phyloP scores from a whole-genome alignment of 257 asterid species.

The Jasminum sambac region DNA sequence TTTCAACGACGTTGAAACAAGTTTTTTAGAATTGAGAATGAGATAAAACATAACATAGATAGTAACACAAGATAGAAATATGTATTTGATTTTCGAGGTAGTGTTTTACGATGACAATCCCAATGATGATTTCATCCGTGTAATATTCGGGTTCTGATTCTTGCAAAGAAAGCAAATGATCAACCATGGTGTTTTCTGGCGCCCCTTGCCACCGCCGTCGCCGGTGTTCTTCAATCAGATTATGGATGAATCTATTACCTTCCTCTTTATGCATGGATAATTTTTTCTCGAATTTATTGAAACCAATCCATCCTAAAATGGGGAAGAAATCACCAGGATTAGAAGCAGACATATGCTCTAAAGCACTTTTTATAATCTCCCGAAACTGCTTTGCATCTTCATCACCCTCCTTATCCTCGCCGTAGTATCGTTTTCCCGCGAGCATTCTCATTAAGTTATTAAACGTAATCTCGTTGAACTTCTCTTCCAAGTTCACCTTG shows the following conservation, averaged over 20 bases:
- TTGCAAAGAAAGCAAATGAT: slow-evolving; percentile 23
- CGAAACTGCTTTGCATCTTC: slow-evolving; percentile 28
- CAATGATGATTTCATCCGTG: slow-evolving; percentile 21
- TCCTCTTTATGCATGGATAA: slow-evolving; percentile 6
- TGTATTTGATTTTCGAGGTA: neutral
- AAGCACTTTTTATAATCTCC: slow-evolving; percentile 9
- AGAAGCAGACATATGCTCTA: slow-evolving; percentile 14
- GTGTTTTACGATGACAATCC: slow-evolving; percentile 16
- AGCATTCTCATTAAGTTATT: slow-evolving; percentile 37
- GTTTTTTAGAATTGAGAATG: too few relatives aligned
- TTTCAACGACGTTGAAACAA: too few relatives aligned
- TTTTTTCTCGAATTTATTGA: slow-evolving; percentile 24
- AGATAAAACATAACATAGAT: too few relatives aligned
- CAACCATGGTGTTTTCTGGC: slow-evolving; percentile 21
- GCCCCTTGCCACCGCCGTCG: neutral
- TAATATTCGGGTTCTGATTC: slow-evolving; percentile 19
- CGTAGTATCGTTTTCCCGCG: slow-evolving; percentile 32
- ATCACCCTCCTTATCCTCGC: slow-evolving; percentile 21
- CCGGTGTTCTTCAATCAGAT: slow-evolving; percentile 30
- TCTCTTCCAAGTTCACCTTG: too few relatives aligned
- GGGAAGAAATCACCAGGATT: slow-evolving; percentile 34
- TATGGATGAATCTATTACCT: slow-evolving; percentile 21
- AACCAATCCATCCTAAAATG: slow-evolving; percentile 13
- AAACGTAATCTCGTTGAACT: slow-evolving; percentile 27
- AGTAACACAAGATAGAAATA: too few relatives aligned